phyloP scores from a whole-genome alignment of 140 eudicot species.

The Erigeron philadelphicus region DNA sequence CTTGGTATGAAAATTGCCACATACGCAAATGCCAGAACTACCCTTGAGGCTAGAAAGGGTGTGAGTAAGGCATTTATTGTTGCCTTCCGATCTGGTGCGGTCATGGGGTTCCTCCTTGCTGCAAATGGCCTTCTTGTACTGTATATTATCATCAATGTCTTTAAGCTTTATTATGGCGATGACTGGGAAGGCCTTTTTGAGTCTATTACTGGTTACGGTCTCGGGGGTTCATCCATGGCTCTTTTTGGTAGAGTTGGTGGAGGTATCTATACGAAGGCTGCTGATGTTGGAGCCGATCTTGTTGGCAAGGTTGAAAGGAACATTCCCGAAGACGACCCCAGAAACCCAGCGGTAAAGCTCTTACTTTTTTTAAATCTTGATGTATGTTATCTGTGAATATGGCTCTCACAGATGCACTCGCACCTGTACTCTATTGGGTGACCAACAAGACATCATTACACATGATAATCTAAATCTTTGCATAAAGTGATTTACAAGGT shows the following conservation, averaged over 20 bases:
- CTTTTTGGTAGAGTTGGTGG: conserved; percentile 77
- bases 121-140: conserved; percentile 87
- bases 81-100: conserved; percentile 93
- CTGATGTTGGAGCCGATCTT: conserved; percentile 96
- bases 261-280: conserved; percentile 76
- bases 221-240: conserved; percentile 94
- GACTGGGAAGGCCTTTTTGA: conserved; percentile 93
- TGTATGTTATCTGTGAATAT: background rate
- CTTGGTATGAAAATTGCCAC: conserved; percentile 95
- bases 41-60: conserved; percentile 91
- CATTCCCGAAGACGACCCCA: conserved; percentile 94
- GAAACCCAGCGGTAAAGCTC: conserved; percentile 79
- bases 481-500: background rate
- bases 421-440: no score
- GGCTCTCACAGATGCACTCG: no score
- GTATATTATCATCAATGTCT: conserved; percentile 61
- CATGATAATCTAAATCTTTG: background rate
- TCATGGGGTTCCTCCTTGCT: conserved; percentile 93
- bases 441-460: background rate
- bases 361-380: background rate
- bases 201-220: conserved; percentile 87
- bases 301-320: conserved; percentile 87
- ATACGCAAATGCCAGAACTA: conserved; percentile 89
- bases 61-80: conserved; percentile 79
- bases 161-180: conserved; percentile 85